A percentile compares a stretch with the other conserved stretches of the same genome.
Conservation (phyloP, 2,329 filamentous ascomycete species). For the Pestalotiopsis sp. region DNA sequence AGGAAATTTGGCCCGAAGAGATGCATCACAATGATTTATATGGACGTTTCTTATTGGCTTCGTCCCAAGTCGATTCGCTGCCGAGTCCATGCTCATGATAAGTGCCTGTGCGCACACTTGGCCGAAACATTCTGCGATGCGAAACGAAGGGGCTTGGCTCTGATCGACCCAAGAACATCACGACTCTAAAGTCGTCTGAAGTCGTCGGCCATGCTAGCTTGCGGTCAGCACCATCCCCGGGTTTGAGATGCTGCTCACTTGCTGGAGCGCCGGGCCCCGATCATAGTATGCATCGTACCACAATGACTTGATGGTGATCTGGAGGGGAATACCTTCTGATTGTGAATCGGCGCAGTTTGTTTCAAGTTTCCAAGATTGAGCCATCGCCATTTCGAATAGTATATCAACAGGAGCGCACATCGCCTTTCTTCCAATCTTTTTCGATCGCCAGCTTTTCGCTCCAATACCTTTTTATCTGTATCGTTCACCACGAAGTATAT, state of each 20-base stretch:
- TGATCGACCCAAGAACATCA: background rate
- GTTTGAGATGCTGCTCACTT: background rate
- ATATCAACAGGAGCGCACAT: too few species aligned
- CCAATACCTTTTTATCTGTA: too few species aligned
- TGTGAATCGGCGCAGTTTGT: too few species aligned
- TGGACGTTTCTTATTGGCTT: background rate
- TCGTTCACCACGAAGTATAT: too few species aligned
- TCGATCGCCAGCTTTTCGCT: too few species aligned
- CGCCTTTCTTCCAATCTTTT: too few species aligned
- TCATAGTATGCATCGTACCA: background rate
- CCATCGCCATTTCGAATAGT: too few species aligned
- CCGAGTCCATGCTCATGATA: background rate
- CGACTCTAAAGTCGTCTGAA: background rate
- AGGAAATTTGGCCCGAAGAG: background rate
- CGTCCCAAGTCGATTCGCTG: background rate
- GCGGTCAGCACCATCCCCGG: background rate
- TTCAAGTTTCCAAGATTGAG: too few species aligned
- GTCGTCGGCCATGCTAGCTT: background rate
- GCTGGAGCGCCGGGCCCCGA: background rate
- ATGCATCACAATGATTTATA: background rate
- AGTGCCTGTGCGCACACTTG: slow-evolving; percentile 3
- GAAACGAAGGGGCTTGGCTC: background rate
- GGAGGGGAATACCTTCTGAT: too few species aligned
- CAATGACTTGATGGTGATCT: background rate
- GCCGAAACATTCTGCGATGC: background rate